Evolutionary conservation across 495 filamentous ascomycete species (phyloP), one percentile per base, ranked within the genome.

Genomic region (Darksidea phi): DNA sequence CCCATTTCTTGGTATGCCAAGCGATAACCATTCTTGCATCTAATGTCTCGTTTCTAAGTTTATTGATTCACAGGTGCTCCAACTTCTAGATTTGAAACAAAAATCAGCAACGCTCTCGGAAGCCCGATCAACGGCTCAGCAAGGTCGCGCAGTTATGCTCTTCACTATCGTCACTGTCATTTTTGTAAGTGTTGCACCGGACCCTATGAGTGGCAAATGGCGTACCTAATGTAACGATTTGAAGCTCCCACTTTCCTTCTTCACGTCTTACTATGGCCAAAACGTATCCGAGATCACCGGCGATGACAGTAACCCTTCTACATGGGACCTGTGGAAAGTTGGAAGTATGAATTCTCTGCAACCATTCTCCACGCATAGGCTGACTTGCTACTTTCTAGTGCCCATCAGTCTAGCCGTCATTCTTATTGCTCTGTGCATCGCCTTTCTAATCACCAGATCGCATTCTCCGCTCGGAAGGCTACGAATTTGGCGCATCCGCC

Each of bases 111-210:
- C 59, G 21, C 63, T 62, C 7, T 54, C 54, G 48, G 70, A 72
- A 47, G 69, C 70, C 0, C 59, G 69, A 1, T 66, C 59, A 41
- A 62, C 64, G 0, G 42, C 59, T 25, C 48, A 70, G 48, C 56
- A 73, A 25, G 64, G 67, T 12, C 67, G 64, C 21, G 61, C 66
- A 1, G 59, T 74, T 20, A 54, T 75, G 2, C 37, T 72, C 6
- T 72, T 76, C 42, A 74, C 74, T 0, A 59, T 73, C 0, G 66
- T 73, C 11, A 75, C 74, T 0, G 65, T 75, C 28, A 49, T 75
- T 6, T 76, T 76, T 36, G 51, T 54, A 41, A 21, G 41, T 45
- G 4, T 13, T 15, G 28, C 28, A 4, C 28, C 28, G 28, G 4
- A 10, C 28, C 10, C 10, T 32, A 3, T 3, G 10, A 32, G 10